Evolutionary conservation across 2,329 filamentous ascomycete species (phyloP), one percentile per base, ranked within the genome.

Genomic region (Fusarium bactridioides): DNA sequence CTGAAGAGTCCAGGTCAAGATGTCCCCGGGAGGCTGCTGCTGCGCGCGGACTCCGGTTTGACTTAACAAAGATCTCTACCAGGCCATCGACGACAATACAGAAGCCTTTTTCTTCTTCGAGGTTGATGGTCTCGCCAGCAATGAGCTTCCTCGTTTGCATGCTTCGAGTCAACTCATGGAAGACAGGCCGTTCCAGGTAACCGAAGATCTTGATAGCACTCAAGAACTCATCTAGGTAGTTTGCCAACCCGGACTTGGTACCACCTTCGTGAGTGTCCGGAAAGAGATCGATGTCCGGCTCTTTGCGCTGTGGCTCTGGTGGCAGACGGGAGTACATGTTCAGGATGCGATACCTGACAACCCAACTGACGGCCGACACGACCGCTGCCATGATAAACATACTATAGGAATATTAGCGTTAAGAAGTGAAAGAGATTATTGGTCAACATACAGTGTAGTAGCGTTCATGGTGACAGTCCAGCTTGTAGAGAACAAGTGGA

Each of bases 201-300:
- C 96, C 96, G 83, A 99, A 99, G 64, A 99, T 96, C 82, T 98
- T 99, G 84, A 99, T 99, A 35, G 97, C 96, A 79, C 95, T 98
- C 27, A 99, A 85, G 77, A 99, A 99, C 81, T 99, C 97, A 82
- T 99, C 96, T 31, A 99, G 87, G 76, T 99, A 99, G 80, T 95
- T 99, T n/a, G 94, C 91, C 48, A 99, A 86, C 1, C 95, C 96
- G 2, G 94, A 91, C 81, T 99, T 99, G 35, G 91, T 91, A 70
- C 95, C 94, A 55, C 93, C 93, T 74, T 97, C 95, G 77, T 97
- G 94, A 7, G 93, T 92, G 78, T 98, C 95, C 8, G 96, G 95
- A 79, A 98, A 98, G 18, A 99, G 86, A 78, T 98, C 97, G 79
- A 99, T 90, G 75, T 97, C 93, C 0, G 96, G 94, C 82, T 98